Percentiles rank a stretch among this genome's conserved stretches.
Evolutionary conservation across 768 basidiomycete species (phyloP).

Genomic region (Termitomyces sp.): DNA sequence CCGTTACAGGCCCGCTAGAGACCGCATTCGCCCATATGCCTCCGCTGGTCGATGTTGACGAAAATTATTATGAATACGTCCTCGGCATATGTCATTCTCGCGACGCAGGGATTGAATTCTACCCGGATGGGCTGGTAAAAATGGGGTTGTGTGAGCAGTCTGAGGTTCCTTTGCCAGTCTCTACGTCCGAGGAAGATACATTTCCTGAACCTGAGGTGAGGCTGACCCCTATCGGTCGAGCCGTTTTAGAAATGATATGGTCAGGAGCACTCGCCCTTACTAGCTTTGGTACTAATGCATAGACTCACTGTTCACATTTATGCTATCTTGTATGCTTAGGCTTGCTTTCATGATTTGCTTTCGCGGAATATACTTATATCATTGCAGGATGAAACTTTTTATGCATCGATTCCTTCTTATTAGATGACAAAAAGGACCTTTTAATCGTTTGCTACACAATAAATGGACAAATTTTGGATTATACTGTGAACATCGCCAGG

Average conservation of each 20-base stretch:
- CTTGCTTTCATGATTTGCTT: not conserved
- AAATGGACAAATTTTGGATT: not conserved
- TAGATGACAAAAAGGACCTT: not conserved
- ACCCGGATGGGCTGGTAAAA: conserved; percentile 75
- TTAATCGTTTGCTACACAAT: not conserved
- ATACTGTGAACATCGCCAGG: not conserved
- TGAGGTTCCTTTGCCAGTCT: conserved; percentile 12
- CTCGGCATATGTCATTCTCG: conserved; percentile 64
- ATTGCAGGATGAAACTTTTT: not conserved
- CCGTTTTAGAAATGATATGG: conserved; percentile 58
- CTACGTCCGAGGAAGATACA: conserved; percentile 37
- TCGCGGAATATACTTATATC: conserved; percentile 1
- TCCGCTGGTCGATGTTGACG: conserved; percentile 32
- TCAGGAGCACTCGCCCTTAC: conserved; percentile 51
- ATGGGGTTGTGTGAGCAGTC: conserved; percentile 62
- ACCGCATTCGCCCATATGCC: conserved; percentile 52
- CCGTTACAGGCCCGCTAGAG: conserved; percentile 58
- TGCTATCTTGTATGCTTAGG: conserved; percentile 4
- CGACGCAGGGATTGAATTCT: conserved; percentile 71
- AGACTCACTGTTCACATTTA: conserved; percentile 1
- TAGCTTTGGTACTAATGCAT: conserved; percentile 39
- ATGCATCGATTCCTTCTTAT: not conserved
- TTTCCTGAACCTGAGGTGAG: conserved; percentile 42
- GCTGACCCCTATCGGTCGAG: conserved; percentile 50
- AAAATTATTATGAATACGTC: conserved; percentile 40